Conservation (phyloP, 1,284 basidiomycete genomes). For the Moesziomyces aphidis region DNA sequence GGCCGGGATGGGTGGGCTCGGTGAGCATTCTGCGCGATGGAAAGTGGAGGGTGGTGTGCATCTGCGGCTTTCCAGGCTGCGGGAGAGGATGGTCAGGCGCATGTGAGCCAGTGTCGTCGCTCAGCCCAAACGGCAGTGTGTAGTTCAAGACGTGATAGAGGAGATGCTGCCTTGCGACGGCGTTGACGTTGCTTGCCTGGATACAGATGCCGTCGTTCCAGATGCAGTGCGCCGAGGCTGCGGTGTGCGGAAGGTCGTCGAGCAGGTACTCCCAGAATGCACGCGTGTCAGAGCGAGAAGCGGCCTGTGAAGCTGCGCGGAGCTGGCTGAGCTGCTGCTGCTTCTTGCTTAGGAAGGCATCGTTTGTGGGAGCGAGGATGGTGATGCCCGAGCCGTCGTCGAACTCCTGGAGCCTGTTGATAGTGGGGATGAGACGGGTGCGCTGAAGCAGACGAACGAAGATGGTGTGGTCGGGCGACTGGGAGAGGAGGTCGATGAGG, state of each 20-base stretch:
- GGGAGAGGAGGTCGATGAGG: slow-evolving; percentile 81
- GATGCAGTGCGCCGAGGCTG: slow-evolving; percentile 9
- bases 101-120: slow-evolving; percentile 71
- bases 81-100: slow-evolving; percentile 76
- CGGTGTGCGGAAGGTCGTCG: slow-evolving; percentile 2
- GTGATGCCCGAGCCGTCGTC: slow-evolving; percentile 75
- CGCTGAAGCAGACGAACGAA: slow-evolving; percentile 85
- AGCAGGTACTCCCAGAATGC: slow-evolving; percentile 36
- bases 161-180: slow-evolving; percentile 85
- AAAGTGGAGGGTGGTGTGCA: slow-evolving; percentile 66
- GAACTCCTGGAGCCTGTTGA: slow-evolving; percentile 77
- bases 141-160: slow-evolving; percentile 95
- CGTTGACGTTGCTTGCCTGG: slow-evolving; percentile 76
- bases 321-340: slow-evolving; percentile 22
- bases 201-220: slow-evolving; percentile 28
- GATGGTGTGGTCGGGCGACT: slow-evolving; percentile 82
- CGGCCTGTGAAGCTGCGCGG: slow-evolving; percentile 1
- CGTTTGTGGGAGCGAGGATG: slow-evolving; percentile 92
- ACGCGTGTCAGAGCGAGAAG: neutral
- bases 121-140: slow-evolving; percentile 71
- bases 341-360: slow-evolving; percentile 51
- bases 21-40: slow-evolving; percentile 87
- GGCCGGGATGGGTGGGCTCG: slow-evolving; percentile 69
- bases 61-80: slow-evolving; percentile 62
- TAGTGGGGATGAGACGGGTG: slow-evolving; percentile 87